Conservation (phyloP, 176 grass and related monocot genomes). For the Tillandsia leiboldiana region DNA sequence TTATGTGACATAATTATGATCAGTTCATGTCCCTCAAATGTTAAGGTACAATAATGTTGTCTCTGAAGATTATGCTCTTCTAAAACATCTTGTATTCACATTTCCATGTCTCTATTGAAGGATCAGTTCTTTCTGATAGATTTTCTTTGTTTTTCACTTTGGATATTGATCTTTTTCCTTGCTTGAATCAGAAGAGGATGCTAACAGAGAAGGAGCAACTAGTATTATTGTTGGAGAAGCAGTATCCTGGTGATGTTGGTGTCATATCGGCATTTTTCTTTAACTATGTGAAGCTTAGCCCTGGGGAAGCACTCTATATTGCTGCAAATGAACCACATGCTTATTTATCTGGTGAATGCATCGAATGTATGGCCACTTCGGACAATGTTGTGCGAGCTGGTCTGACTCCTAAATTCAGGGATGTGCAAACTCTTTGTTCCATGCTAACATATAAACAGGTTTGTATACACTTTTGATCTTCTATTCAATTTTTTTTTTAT, state of each 20-base stretch:
- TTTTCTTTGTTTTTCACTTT: no score
- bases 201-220: conserved; percentile 73
- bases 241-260: conserved; percentile 70
- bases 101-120: no score
- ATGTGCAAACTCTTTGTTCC: conserved; percentile 74
- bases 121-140: no score
- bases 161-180: neutral
- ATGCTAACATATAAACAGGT: conserved; percentile 96
- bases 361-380: conserved; percentile 89
- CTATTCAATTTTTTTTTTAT: neutral
- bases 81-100: no score
- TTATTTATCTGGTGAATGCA: conserved; percentile 79
- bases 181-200: conserved; percentile 43
- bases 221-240: conserved; percentile 49
- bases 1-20: no score
- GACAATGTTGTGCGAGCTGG: conserved; percentile 89
- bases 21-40: no score
- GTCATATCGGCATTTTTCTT: conserved; percentile 67
- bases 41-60: no score
- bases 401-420: conserved; percentile 79
- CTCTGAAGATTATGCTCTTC: no score
- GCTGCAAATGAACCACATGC: conserved; percentile 82
- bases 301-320: conserved; percentile 79
- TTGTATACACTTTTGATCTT: neutral
- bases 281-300: conserved; percentile 76